Percentiles rank a stretch among this genome's conserved stretches.
Conservation (phyloP, 352 stramenopile species). For the Thalassiosira exigua region DNA sequence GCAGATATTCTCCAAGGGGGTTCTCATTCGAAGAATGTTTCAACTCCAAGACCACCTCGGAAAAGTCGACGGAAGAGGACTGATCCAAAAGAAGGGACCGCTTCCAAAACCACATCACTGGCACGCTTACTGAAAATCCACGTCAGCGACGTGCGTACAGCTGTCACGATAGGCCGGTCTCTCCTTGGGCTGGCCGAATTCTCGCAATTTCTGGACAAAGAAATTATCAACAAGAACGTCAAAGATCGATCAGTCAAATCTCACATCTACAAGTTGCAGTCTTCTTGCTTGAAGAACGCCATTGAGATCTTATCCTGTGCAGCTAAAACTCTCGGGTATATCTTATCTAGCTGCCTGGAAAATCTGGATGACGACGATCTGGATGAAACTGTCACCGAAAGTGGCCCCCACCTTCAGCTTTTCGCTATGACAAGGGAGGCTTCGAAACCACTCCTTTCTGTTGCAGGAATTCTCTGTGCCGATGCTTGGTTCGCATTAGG, state of each 20-base stretch:
- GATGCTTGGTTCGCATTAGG: slow-evolving; percentile 53
- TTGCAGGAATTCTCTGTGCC: slow-evolving; percentile 50
- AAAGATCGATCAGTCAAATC: background rate
- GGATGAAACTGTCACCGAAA: slow-evolving; percentile 30
- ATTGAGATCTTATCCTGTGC: slow-evolving; percentile 50
- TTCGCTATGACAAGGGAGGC: slow-evolving; percentile 51
- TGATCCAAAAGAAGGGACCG: slow-evolving; percentile 15
- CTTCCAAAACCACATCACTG: slow-evolving; percentile 10
- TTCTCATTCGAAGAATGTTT: slow-evolving; percentile 11
- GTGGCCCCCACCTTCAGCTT: slow-evolving; percentile 33
- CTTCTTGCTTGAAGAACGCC: slow-evolving; percentile 43
- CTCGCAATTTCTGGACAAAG: slow-evolving; percentile 34
- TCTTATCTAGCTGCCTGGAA: slow-evolving; percentile 41
- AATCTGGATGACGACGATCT: slow-evolving; percentile 63
- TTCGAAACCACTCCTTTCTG: slow-evolving; percentile 43
- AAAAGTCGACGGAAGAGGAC: slow-evolving; percentile 16
- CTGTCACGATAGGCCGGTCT: slow-evolving; percentile 38
- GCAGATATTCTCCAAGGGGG: slow-evolving; percentile 23
- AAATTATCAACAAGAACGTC: slow-evolving; percentile 11
- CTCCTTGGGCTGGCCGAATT: slow-evolving; percentile 45
- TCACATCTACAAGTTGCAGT: background rate
- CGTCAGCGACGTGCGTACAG: slow-evolving; percentile 43
- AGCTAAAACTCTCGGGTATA: slow-evolving; percentile 38
- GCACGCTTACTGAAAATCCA: slow-evolving; percentile 39
- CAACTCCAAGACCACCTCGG: slow-evolving; percentile 15